Conservation (phyloP, 2,329 filamentous ascomycete genomes). For the Epichloe uncinata region DNA sequence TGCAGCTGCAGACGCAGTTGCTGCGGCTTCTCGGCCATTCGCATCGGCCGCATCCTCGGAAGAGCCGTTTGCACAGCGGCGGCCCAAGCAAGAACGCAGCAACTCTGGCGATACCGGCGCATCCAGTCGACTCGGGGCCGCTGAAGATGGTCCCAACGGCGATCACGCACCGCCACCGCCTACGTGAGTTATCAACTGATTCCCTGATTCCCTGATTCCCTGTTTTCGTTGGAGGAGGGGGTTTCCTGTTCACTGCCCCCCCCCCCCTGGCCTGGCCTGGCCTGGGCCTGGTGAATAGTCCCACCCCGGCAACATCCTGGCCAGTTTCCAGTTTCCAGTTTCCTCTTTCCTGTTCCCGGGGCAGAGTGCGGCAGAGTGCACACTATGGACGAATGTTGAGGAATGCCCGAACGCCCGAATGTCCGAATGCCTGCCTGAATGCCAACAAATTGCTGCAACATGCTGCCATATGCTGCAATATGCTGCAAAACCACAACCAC, state of each 20-base stretch:
- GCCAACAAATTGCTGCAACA: no score
- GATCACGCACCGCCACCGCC: slow-evolving; percentile 1
- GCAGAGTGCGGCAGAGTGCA: no score
- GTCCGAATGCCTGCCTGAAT: no score
- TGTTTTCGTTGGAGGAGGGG: background rate
- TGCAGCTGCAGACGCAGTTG: background rate
- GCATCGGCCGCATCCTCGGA: background rate
- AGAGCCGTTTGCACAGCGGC: slow-evolving; percentile 1
- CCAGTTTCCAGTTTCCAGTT: no score
- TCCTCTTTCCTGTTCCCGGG: no score
- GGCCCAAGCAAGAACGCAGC: background rate
- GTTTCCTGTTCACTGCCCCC: background rate
- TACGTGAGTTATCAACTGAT: slow-evolving; percentile 3
- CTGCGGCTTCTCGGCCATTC: background rate
- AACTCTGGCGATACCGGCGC: background rate
- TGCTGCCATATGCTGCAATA: no score
- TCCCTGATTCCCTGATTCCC: background rate
- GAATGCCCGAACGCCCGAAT: no score
- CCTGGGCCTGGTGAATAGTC: background rate
- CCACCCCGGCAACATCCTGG: no score
- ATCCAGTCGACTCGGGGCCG: background rate
- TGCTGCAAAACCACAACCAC: no score
- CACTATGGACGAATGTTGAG: no score
- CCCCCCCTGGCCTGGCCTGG: no score
- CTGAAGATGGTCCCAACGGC: background rate